Conservation (phyloP, 495 filamentous ascomycete species). For the Penicillium coffeae region DNA sequence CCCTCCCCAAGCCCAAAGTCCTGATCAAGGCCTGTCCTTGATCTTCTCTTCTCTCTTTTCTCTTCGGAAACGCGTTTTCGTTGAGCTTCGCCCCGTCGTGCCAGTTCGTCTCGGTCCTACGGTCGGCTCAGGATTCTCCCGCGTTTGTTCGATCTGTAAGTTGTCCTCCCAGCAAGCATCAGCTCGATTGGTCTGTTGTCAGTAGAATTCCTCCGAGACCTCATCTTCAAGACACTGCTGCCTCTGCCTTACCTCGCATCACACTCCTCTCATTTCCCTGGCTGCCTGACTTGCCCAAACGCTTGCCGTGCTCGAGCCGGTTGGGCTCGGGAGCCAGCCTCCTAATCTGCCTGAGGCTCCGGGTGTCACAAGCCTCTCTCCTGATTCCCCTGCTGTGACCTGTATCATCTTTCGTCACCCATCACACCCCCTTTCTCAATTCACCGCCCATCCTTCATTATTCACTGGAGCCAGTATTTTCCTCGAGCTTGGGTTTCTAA, state of each 20-base stretch:
- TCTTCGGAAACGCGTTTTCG: not conserved
- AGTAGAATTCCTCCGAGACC: no score
- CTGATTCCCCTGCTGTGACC: slow-evolving; percentile 15
- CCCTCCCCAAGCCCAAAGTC: slow-evolving; percentile 8
- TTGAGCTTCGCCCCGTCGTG: no score
- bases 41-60: not conserved
- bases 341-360: slow-evolving; percentile 14
- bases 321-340: slow-evolving; percentile 10
- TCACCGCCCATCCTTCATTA: slow-evolving; percentile 3
- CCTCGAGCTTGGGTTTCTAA: not conserved
- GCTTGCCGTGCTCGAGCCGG: slow-evolving; percentile 8
- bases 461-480: slow-evolving; percentile 1
- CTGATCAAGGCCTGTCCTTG: slow-evolving; percentile 18
- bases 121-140: not conserved
- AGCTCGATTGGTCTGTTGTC: no score
- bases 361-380: slow-evolving; percentile 15
- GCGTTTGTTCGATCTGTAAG: not conserved
- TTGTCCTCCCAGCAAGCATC: not conserved
- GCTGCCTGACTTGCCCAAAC: not conserved
- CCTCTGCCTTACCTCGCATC: no score
- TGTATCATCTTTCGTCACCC: slow-evolving; percentile 6
- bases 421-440: slow-evolving; percentile 10
- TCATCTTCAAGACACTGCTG: no score
- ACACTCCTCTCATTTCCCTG: no score
- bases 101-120: not conserved